Percentiles rank a stretch among this genome's conserved stretches.
These are phyloP conservation scores for Tetrahymena elliotti DNA, from an alignment of 73 alveolate genomes.

Conservation along the genomic window DNA sequence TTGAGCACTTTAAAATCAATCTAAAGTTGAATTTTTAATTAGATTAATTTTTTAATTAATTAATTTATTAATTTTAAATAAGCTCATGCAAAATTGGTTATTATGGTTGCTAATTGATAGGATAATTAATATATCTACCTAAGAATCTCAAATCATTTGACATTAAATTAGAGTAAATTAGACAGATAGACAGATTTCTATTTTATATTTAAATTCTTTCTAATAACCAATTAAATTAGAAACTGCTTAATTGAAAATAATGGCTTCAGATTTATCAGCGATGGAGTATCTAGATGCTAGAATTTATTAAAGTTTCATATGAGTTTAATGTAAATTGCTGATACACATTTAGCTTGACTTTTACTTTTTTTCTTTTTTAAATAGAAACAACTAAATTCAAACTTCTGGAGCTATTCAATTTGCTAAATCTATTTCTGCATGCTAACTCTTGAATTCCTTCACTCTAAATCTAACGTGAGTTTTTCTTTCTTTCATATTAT, in stretches of 20 bases:
- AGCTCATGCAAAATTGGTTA: not conserved
- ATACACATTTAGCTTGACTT: not conserved
- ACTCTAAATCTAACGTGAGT: not conserved
- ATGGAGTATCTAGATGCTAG: too few relatives aligned
- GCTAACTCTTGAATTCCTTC: not conserved
- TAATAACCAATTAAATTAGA: not conserved
- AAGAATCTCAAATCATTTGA: not conserved
- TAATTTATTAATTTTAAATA: too few relatives aligned
- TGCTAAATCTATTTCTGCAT: not conserved
- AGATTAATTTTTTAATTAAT: too few relatives aligned
- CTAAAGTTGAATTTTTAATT: not conserved
- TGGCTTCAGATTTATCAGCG: too few relatives aligned
- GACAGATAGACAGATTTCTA: too few relatives aligned
- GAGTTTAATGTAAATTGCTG: not conserved
- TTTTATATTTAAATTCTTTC: too few relatives aligned
- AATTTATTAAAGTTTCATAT: too few relatives aligned
- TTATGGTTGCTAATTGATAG: not conserved
- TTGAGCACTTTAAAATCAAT: too few relatives aligned
- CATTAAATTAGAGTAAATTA: not conserved
- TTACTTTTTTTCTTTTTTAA: too few relatives aligned
- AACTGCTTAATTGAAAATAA: not conserved
- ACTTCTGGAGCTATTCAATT: not conserved
- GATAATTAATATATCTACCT: not conserved
- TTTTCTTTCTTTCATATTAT: not conserved
- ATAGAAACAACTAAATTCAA: not conserved